Base-by-base conservation (phyloP, 257 asterid genomes). In the Salvia miltiorrhiza region DNA sequence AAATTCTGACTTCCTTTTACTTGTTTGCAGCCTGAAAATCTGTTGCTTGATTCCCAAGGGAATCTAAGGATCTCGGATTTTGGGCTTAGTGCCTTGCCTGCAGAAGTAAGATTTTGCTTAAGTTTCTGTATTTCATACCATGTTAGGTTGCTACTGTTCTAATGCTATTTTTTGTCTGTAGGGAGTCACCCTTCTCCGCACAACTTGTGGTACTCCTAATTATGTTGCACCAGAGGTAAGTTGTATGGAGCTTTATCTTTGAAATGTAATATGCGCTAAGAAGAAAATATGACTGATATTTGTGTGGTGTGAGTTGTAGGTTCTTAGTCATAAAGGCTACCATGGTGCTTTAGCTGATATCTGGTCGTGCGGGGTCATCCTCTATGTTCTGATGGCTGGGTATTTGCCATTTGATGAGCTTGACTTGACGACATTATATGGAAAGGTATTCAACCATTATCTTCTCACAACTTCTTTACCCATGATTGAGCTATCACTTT, bases 171-270 rank as follows among this genome's bases (percentile, higher is more conserved):
- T 65, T 32, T 60, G 7, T 81, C 69, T 71, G 49, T 77, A 91
- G 97, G 97, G 99, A 55, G 96, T 89, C 70, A 85, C 68, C 78
- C 79, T 94, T 77, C 96, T 94, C 73, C 85, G 89, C 70, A 94
- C 99, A 69, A 94, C 97, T 49, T 94, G 99, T 71, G 99, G 99
- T 53, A 94, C 99, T 75, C 99, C 99, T 58, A 94, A 94, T 82
- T 94, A 94, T 68, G 97, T 94, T 71, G 99, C 99, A 23, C 99
- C 99, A 1, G 99, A 94, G 97, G 99, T 90, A 75, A 78, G 72
- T 66, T 6, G 26, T 66, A 11, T 50, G 17, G 63, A 10, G 59
- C 30, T 57, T 70, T 69, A 33, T 49, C 43, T 55, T 37, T 76
- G 39, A 45, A 23, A 65, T 52, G 23, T 61, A 32, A 63, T 68